Conservation (phyloP, 1,139 yeast genomes). For the Kodamaea alishanica region DNA sequence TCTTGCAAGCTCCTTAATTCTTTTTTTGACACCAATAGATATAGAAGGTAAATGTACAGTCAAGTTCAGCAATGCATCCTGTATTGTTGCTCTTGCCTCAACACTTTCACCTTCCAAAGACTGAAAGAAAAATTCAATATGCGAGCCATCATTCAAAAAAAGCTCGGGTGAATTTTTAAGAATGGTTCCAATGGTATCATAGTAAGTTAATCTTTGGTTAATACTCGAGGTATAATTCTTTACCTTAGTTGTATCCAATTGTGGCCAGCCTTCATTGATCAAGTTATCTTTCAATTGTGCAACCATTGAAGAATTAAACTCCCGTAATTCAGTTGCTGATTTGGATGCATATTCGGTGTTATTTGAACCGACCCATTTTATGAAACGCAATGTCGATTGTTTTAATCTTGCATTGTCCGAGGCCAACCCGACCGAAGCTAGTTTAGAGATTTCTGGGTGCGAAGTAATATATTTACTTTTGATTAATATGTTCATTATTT, state of each 20-base stretch:
- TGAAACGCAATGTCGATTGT: constrained; percentile 55
- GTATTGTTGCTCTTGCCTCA: constrained; percentile 66
- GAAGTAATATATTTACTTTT: constrained; percentile 52
- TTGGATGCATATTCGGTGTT: constrained; percentile 14
- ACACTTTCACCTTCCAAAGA: constrained; percentile 64
- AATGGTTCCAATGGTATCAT: constrained; percentile 73
- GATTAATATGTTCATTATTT: constrained; percentile 48
- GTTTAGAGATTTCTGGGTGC: constrained; percentile 32
- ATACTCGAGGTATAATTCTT: constrained; percentile 29
- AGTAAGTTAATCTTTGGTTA: constrained; percentile 57
- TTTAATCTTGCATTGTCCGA: constrained; percentile 48
- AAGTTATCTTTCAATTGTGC: constrained; percentile 49
- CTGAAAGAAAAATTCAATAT: constrained; percentile 64
- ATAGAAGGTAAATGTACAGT: constrained; percentile 47
- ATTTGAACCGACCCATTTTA: constrained; percentile 48
- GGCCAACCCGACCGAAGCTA: constrained; percentile 55
- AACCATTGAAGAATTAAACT: constrained; percentile 44
- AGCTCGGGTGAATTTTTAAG: constrained; percentile 48
- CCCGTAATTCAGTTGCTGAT: constrained; percentile 13
- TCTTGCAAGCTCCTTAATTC: constrained; percentile 44
- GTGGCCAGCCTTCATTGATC: constrained; percentile 60
- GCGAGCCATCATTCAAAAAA: constrained; percentile 44
- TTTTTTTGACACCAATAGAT: constrained; percentile 32
- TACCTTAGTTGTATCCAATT: constrained; percentile 30
- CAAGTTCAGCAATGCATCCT: constrained; percentile 65